These are phyloP conservation scores for Ceratocystiopsis brevicomis DNA, from an alignment of 2,329 filamentous ascomycete genomes.

Conservation along the genomic window DNA sequence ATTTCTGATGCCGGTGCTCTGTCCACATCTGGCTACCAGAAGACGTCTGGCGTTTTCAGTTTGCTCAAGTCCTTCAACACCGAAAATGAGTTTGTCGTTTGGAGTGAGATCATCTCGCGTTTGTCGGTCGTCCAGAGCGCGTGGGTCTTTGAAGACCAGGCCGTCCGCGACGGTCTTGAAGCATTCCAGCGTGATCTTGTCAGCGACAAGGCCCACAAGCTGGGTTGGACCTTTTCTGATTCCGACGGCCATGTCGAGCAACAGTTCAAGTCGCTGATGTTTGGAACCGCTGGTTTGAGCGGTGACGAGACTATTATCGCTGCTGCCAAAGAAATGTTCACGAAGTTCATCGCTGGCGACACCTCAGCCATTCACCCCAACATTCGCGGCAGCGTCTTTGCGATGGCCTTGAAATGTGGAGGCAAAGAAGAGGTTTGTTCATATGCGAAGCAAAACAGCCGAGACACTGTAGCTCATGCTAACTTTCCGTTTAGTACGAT, in stretches of 20 bases:
- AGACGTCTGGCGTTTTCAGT: constrained; percentile 73
- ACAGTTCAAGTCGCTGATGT: constrained; percentile 86
- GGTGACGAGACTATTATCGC: constrained; percentile 63
- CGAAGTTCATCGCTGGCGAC: constrained; percentile 65
- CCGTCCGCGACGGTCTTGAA: constrained; percentile 56
- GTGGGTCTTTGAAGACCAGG: constrained; percentile 73
- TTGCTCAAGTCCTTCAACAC: constrained; percentile 71
- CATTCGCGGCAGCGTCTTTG: constrained; percentile 70
- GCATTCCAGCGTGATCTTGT: constrained; percentile 65
- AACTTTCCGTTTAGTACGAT: constrained; percentile 40
- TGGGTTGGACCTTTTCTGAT: constrained; percentile 77
- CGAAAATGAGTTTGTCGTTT: constrained; percentile 81
- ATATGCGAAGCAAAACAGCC: too few relatives aligned
- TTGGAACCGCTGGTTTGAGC: constrained; percentile 61
- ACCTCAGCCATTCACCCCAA: constrained; percentile 75
- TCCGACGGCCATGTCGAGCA: constrained; percentile 76
- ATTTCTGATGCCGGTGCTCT: constrained; percentile 82
- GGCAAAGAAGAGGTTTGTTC: constrained; percentile 54
- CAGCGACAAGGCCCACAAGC: constrained; percentile 60
- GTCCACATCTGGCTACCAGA: constrained; percentile 78
- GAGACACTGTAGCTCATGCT: neutral
- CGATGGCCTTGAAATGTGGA: constrained; percentile 66
- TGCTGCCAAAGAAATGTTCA: constrained; percentile 79
- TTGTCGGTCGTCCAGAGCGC: constrained; percentile 62
- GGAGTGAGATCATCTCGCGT: constrained; percentile 75